These are phyloP conservation scores for Limonium bicolor DNA, from an alignment of 148 eudicot genomes.

Conservation along the genomic window DNA sequence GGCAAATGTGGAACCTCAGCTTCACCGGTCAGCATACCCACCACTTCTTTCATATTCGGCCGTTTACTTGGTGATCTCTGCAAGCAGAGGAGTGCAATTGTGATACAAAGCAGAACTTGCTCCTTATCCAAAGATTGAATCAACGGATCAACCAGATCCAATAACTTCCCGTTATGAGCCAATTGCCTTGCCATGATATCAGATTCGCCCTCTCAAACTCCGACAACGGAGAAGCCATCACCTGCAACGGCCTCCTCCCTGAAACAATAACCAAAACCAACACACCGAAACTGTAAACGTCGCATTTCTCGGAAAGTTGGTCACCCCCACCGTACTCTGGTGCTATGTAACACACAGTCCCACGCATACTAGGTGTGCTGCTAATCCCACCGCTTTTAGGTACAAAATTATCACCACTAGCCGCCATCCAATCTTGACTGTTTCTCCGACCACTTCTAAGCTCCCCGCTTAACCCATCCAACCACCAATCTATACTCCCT, in stretches of 20 bases:
- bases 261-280: constrained; percentile 69
- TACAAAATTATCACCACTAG: constrained; percentile 52
- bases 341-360: constrained; percentile 91
- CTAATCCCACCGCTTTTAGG: constrained; percentile 91
- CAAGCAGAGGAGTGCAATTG: constrained; percentile 73
- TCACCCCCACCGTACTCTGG: constrained; percentile 87
- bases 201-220: constrained; percentile 91
- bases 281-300: constrained; percentile 87
- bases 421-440: constrained; percentile 80
- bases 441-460: constrained; percentile 47
- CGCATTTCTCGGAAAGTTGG: constrained; percentile 66
- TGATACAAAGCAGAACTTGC: constrained; percentile 65
- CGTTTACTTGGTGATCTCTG: constrained; percentile 66
- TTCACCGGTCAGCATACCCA: constrained; percentile 68
- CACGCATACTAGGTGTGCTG: constrained; percentile 98
- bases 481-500: constrained; percentile 89
- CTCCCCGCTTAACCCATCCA: constrained; percentile 82
- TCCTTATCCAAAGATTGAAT: constrained; percentile 43
- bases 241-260: constrained; percentile 87
- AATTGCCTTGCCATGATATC: constrained; percentile 84
- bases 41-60: constrained; percentile 72
- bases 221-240: constrained; percentile 81
- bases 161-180: constrained; percentile 62
- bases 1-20: constrained; percentile 80
- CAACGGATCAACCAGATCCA: constrained; percentile 68